Percentiles rank a stretch among this genome's conserved stretches.
Evolutionary conservation across 768 basidiomycete genomes (phyloP).

Genomic region (Boletellus ananas): DNA sequence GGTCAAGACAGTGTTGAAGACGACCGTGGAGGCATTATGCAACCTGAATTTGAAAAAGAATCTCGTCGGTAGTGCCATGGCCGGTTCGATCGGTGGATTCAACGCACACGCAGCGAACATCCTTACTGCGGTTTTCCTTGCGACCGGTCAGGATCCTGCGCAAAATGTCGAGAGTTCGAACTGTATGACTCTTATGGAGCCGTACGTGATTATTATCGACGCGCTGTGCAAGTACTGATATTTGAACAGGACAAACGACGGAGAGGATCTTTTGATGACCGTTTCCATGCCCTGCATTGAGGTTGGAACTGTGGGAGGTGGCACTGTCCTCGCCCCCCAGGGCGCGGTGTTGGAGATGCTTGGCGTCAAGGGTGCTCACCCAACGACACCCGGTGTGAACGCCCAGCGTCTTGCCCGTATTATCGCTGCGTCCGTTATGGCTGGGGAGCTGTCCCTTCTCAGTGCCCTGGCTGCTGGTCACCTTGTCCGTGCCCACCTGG

Average conservation of each 20-base stretch:
- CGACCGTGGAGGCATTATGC: constrained; percentile 84
- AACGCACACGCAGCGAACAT: constrained; percentile 99
- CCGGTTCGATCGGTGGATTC: constrained; percentile 95
- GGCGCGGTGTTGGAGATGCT: constrained; percentile 90
- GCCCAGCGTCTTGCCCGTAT: constrained; percentile 86
- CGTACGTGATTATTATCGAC: constrained; percentile 48
- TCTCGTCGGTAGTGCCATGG: constrained; percentile 95
- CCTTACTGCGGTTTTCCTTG: constrained; percentile 90
- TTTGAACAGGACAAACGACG: constrained; percentile 68
- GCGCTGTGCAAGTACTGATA: constrained; percentile 3
- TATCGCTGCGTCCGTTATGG: constrained; percentile 93
- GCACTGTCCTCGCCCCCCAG: constrained; percentile 90
- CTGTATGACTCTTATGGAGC: constrained; percentile 99
- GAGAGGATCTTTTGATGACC: constrained; percentile 87
- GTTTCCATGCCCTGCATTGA: constrained; percentile 99
- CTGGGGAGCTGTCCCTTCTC: constrained; percentile 90
- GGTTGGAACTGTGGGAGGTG: constrained; percentile 96
- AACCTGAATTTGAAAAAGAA: constrained; percentile 98
- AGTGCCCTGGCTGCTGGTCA: constrained; percentile 93
- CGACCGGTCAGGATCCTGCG: constrained; percentile 97
- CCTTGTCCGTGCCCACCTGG: constrained; percentile 88
- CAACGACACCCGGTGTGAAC: constrained; percentile 82
- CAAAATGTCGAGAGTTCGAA: constrained; percentile 99
- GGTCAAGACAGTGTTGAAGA: constrained; percentile 91
- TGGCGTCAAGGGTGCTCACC: constrained; percentile 86